Conservation (phyloP, 176 grass and related monocot species). For the Avena eriantha region DNA sequence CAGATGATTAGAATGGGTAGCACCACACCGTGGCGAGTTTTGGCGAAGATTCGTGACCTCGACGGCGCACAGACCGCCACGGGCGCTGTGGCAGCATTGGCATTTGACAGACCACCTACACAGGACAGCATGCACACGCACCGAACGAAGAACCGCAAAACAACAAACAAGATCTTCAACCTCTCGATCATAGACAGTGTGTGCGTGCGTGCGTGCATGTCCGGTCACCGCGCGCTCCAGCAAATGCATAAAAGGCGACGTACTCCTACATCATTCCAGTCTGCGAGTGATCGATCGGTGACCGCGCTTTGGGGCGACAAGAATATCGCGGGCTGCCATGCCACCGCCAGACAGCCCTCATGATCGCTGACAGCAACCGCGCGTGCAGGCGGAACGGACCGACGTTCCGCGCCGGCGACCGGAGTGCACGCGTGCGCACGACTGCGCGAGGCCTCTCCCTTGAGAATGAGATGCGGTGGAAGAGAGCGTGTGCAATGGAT, state of each 20-base stretch:
- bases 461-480: not conserved
- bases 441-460: not conserved
- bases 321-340: slow-evolving; percentile 3
- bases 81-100: not conserved
- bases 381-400: not conserved
- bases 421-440: not conserved
- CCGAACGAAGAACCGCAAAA: not conserved
- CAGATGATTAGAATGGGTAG: not conserved
- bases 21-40: not conserved
- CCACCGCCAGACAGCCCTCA: slow-evolving; percentile 6
- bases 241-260: not conserved
- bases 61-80: slow-evolving; percentile 7
- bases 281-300: not conserved
- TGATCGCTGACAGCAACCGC: slow-evolving; percentile 13
- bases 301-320: not conserved
- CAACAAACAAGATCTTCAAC: not conserved
- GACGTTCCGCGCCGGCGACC: not conserved
- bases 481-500: not conserved
- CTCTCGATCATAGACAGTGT: not conserved
- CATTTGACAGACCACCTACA: not conserved
- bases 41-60: not conserved
- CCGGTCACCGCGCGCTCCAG: not conserved
- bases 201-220: not conserved
- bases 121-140: not conserved
- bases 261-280: not conserved